A percentile compares a stretch with the other conserved stretches of the same genome.
Conservation (phyloP, 495 filamentous ascomycete genomes). For the Neurospora sp. region DNA sequence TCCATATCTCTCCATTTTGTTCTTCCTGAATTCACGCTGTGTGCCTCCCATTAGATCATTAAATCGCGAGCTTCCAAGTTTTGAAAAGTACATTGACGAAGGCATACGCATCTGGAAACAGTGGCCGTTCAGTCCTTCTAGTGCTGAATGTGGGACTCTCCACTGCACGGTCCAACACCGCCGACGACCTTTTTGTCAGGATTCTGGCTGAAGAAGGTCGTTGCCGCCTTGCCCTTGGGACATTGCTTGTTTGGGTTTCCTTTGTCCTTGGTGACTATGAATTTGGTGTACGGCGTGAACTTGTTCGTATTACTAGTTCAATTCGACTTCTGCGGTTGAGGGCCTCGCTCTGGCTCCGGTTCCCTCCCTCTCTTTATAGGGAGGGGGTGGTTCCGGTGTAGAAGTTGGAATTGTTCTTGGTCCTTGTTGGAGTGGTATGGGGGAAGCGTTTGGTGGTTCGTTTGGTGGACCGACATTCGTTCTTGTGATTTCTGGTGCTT, state of each 20-base stretch:
- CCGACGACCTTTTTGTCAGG: background rate
- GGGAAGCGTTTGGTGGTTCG: too few relatives aligned
- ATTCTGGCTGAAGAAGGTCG: background rate
- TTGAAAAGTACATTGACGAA: background rate
- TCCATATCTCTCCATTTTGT: background rate
- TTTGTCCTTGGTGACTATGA: background rate
- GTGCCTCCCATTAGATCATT: background rate
- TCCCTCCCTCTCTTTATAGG: background rate
- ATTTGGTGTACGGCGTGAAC: conserved; percentile 14
- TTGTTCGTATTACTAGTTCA: background rate
- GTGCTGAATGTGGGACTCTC: background rate
- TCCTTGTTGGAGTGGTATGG: too few relatives aligned
- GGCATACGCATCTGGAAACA: too few relatives aligned
- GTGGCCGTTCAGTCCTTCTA: background rate
- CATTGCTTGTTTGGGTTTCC: conserved; percentile 1
- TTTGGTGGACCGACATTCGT: too few relatives aligned
- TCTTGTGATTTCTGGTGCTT: too few relatives aligned
- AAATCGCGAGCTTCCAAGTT: background rate
- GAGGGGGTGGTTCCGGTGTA: too few relatives aligned
- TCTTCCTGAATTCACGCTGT: background rate
- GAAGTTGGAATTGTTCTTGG: too few relatives aligned
- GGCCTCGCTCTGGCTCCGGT: too few relatives aligned
- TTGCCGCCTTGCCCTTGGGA: conserved; percentile 1
- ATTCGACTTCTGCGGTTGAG: background rate
- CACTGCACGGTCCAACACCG: background rate